A percentile compares a stretch with the other conserved stretches of the same genome.
Conservation (phyloP, 1,139 yeast species). For the Blastobotrys indianensis region DNA sequence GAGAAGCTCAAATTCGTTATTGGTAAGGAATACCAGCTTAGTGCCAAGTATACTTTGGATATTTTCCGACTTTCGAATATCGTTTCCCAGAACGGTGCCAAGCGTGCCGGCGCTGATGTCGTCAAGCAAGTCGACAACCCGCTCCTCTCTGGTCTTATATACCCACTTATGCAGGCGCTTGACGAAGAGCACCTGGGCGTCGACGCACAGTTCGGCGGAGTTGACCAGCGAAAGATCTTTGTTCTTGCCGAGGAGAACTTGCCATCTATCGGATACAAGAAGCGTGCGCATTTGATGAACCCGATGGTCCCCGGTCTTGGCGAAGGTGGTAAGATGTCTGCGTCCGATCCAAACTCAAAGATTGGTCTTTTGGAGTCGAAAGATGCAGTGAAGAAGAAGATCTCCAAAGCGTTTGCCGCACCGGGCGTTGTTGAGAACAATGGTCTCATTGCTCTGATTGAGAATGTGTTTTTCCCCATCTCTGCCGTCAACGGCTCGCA, state of each 20-base stretch:
- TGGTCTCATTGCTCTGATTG: slow-evolving; percentile 81
- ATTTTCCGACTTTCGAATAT: slow-evolving; percentile 74
- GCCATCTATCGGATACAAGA: slow-evolving; percentile 81
- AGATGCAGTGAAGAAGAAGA: slow-evolving; percentile 80
- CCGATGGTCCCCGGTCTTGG: slow-evolving; percentile 97
- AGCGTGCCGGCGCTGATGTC: slow-evolving; percentile 99
- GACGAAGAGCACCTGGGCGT: slow-evolving; percentile 88
- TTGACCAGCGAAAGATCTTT: slow-evolving; percentile 96
- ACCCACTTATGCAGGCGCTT: slow-evolving; percentile 97
- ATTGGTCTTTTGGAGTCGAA: slow-evolving; percentile 90
- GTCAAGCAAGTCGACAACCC: slow-evolving; percentile 97
- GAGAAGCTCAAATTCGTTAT: slow-evolving; percentile 76
- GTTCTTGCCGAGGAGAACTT: slow-evolving; percentile 95
- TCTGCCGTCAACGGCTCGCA: slow-evolving; percentile 55
- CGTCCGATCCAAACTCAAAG: slow-evolving; percentile 97
- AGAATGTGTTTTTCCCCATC: slow-evolving; percentile 80
- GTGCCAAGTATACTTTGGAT: slow-evolving; percentile 78
- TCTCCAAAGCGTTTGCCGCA: slow-evolving; percentile 88
- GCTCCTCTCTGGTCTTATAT: slow-evolving; percentile 83
- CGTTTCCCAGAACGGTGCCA: slow-evolving; percentile 92
- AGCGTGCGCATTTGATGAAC: slow-evolving; percentile 97
- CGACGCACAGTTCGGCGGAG: slow-evolving; percentile 98
- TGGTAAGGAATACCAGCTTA: slow-evolving; percentile 84
- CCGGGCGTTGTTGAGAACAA: slow-evolving; percentile 91
- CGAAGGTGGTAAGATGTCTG: slow-evolving; percentile 98